Base-by-base conservation (phyloP, 192 early-diverging fungal species). In the Podila minutissima region DNA sequence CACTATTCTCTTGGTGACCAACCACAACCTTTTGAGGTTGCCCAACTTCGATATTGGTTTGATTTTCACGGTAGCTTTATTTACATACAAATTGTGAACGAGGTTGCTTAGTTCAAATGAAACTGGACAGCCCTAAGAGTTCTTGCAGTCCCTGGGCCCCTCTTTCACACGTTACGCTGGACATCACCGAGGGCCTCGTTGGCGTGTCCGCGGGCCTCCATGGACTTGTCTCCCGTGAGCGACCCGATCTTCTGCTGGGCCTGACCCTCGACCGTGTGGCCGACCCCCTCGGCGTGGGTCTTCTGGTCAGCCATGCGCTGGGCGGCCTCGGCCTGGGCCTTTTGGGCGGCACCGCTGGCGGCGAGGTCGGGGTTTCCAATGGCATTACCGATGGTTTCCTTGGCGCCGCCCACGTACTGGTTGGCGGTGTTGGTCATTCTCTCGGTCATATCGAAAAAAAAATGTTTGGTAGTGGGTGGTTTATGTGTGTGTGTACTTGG, bases 211-310 rank as follows among this genome's bases (percentile, higher is more conserved):
- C 38, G n/a, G 37, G 67, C 67, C 11, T 59, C 15, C 55, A 69
- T 37, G 11, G 57, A 59, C 55, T 46, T 58, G 57, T 69, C 57
- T 1, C 57, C 57, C 22, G 67, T 69, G 32, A 69, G 26, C 8
- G 67, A 59, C 7, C 67, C 67, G 38, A 69, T 38, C 55, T 58
- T 59, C 32, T 53, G 38, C 26, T 69, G 67, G 22, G 38, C 67
- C 41, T 69, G 67, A 26, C 57, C 67, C 57, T 69, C 57, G 26
- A 69, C 57, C 15, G 53, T 69, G 67, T 69, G 53, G 50, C 67
- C 57, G 13, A 59, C 3, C 17, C 67, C 67, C n/a, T 69, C 57
- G 57, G 38, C 4, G 53, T 60, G 53, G 24, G 57, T 59, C 67
- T 69, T 69, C n/a, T 31, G 12, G 19, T 57, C 57, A 15, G 67